Conservation (phyloP, 2,329 filamentous ascomycete genomes). For the Botrytis paeoniae region DNA sequence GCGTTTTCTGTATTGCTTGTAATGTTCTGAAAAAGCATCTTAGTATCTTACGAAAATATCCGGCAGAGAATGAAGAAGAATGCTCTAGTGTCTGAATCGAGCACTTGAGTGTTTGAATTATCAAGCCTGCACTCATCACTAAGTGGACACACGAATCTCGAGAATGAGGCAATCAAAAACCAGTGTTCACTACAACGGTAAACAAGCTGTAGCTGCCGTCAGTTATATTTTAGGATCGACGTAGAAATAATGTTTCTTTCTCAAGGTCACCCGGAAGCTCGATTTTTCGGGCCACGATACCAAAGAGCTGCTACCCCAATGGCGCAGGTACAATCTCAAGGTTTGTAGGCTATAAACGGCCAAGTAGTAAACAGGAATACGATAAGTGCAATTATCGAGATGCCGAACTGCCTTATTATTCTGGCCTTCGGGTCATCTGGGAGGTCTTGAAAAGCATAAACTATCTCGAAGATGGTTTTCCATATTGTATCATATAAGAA, state of each 20-base stretch:
- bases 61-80: no score
- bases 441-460: conserved; percentile 6
- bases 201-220: no score
- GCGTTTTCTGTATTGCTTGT: no score
- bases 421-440: conserved; percentile 20
- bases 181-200: no score
- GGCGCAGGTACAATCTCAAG: conserved; percentile 20
- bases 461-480: conserved; percentile 16
- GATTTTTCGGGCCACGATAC: conserved; percentile 24
- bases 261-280: background rate
- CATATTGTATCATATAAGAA: background rate
- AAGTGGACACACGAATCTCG: no score
- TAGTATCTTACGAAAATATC: no score
- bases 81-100: no score
- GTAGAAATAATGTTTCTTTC: background rate
- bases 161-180: no score
- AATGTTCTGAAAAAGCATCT: no score
- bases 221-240: no score
- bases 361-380: conserved; percentile 36
- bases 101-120: no score
- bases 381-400: background rate
- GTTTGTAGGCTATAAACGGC: conserved; percentile 37
- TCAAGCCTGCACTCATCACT: no score
- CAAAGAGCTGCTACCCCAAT: conserved; percentile 26
- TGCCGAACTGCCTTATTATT: conserved; percentile 9